These are phyloP conservation scores for Xylaria curta DNA, from an alignment of 495 filamentous ascomycete genomes.

Conservation along the genomic window DNA sequence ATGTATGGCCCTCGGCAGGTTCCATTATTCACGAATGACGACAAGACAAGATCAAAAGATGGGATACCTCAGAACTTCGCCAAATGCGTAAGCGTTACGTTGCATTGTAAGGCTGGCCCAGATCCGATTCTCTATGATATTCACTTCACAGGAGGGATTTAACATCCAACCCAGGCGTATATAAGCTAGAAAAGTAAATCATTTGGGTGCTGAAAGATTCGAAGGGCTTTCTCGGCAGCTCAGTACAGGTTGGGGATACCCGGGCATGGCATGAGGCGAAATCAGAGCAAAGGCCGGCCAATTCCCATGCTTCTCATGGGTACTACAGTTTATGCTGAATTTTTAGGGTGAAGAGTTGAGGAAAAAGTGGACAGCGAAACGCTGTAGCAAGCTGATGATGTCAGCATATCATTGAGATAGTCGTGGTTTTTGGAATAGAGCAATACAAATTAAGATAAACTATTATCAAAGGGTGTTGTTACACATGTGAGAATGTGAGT, in stretches of 20 bases:
- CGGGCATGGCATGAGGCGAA: neutral
- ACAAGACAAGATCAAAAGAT: neutral
- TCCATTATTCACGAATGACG: neutral
- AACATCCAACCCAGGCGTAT: neutral
- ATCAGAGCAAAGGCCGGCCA: neutral
- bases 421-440: constrained; percentile 12
- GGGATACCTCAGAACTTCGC: neutral
- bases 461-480: neutral
- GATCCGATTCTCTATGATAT: neutral
- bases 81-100: neutral
- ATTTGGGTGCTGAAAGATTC: neutral
- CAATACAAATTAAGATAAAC: constrained; percentile 17
- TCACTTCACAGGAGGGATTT: neutral
- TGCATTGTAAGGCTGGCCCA: neutral
- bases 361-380: neutral
- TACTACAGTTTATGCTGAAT: neutral
- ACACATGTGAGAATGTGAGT: neutral
- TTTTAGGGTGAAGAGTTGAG: neutral
- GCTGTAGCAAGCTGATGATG: neutral
- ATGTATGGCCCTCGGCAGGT: constrained; percentile 1
- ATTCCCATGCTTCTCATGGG: neutral
- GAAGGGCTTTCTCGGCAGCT: neutral
- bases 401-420: neutral
- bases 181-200: neutral
- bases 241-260: neutral